These are phyloP conservation scores for Chrysosporium queenslandicum DNA, from an alignment of 2,329 filamentous ascomycete genomes.

Conservation along the genomic window DNA sequence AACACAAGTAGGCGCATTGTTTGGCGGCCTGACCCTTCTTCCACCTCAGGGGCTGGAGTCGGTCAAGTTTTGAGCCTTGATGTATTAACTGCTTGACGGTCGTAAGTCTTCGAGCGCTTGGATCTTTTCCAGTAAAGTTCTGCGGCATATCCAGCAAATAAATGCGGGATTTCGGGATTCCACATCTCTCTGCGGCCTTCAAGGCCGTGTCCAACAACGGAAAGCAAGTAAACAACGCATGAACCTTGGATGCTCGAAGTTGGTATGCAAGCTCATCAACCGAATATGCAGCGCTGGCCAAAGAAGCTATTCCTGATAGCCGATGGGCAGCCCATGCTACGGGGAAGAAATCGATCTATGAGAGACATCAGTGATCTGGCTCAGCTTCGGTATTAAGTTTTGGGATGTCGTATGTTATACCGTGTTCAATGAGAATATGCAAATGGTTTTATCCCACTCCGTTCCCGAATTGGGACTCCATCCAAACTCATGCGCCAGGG, in stretches of 20 bases:
- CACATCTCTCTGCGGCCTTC: slow-evolving; percentile 49
- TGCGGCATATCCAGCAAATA: slow-evolving; percentile 57
- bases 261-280: slow-evolving; percentile 56
- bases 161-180: slow-evolving; percentile 50
- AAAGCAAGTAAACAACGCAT: slow-evolving; percentile 55
- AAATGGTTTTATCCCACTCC: slow-evolving; percentile 63
- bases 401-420: slow-evolving; percentile 35
- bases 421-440: slow-evolving; percentile 60
- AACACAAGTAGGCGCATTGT: slow-evolving; percentile 60
- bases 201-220: slow-evolving; percentile 51
- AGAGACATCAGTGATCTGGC: neutral
- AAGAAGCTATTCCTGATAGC: slow-evolving; percentile 57
- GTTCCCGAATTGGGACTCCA: slow-evolving; percentile 53
- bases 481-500: slow-evolving; percentile 52
- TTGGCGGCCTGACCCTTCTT: slow-evolving; percentile 53
- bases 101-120: slow-evolving; percentile 43
- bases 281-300: slow-evolving; percentile 59
- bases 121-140: slow-evolving; percentile 34
- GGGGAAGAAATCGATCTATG: slow-evolving; percentile 57
- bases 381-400: neutral
- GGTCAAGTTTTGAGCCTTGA: slow-evolving; percentile 46
- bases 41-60: slow-evolving; percentile 51
- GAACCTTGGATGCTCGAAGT: slow-evolving; percentile 53
- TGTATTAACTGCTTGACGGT: slow-evolving; percentile 54
- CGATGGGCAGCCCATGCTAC: slow-evolving; percentile 59